Conservation (phyloP, 2,329 filamentous ascomycete genomes). For the Xylaria sp. region DNA sequence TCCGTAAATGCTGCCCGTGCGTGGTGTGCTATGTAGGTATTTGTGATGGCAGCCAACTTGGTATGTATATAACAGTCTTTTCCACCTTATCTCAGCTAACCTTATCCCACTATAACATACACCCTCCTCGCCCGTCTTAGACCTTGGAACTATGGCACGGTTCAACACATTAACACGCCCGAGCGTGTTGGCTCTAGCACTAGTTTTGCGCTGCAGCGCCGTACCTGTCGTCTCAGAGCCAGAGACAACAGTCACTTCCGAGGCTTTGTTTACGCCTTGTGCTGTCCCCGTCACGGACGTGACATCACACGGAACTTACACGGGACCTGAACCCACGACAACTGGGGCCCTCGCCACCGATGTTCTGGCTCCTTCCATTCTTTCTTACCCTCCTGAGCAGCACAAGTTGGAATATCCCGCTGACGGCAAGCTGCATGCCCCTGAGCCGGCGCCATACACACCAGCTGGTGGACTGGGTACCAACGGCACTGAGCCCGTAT, state of each 20-base stretch:
- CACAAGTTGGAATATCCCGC: slow-evolving; percentile 73
- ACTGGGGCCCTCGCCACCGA: slow-evolving; percentile 70
- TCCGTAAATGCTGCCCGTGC: neutral
- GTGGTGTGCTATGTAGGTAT: neutral
- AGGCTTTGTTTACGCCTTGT: slow-evolving; percentile 35
- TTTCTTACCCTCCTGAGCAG: slow-evolving; percentile 61
- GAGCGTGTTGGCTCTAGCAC: slow-evolving; percentile 25
- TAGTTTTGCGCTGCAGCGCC: slow-evolving; percentile 34
- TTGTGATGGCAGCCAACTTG: neutral
- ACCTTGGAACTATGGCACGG: slow-evolving; percentile 6
- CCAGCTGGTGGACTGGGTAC: slow-evolving; percentile 77
- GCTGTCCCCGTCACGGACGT: slow-evolving; percentile 56
- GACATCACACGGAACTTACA: slow-evolving; percentile 72
- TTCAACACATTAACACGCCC: neutral
- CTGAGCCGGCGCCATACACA: slow-evolving; percentile 72
- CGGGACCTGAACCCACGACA: slow-evolving; percentile 66
- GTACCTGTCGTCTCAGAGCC: slow-evolving; percentile 45
- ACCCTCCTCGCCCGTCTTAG: neutral
- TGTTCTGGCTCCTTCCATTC: slow-evolving; percentile 62
- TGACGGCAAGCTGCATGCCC: slow-evolving; percentile 70
- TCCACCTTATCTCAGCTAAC: neutral
- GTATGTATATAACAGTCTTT: slow-evolving; percentile 9
- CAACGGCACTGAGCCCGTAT: slow-evolving; percentile 77
- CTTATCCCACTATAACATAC: neutral
- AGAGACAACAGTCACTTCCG: slow-evolving; percentile 44